Evolutionary conservation across 2,329 filamentous ascomycete genomes (phyloP).

Genomic region (Penicillium sp.): DNA sequence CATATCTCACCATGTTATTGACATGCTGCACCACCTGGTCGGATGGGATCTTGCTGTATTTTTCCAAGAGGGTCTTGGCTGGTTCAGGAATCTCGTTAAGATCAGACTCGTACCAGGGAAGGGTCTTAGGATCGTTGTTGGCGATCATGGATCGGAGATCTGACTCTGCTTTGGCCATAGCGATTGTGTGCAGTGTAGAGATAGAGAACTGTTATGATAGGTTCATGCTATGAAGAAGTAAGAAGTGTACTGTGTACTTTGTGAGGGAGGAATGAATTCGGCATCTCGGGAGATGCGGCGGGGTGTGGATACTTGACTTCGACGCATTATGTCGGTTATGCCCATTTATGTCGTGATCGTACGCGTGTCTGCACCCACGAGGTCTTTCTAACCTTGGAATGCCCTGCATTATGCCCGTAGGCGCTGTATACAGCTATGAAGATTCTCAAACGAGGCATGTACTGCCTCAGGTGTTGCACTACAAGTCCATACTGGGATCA

Average conservation of each 20-base stretch:
- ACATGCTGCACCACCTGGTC: conserved; percentile 17
- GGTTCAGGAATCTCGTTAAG: conserved; percentile 13
- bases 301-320: no score
- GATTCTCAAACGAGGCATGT: no score
- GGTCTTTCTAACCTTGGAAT: no score
- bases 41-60: conserved; percentile 16
- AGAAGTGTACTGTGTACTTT: no score
- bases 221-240: not conserved
- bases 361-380: no score
- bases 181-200: not conserved
- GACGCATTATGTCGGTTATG: no score
- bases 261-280: not conserved
- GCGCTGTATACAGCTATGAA: no score
- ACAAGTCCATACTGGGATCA: no score
- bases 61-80: conserved; percentile 15
- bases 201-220: not conserved
- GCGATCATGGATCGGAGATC: conserved; percentile 11
- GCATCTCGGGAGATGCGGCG: not conserved
- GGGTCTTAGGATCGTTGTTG: conserved; percentile 7
- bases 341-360: no score
- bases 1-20: conserved; percentile 13
- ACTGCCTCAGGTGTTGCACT: no score
- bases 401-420: no score
- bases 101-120: conserved; percentile 18
- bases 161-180: conserved; percentile 14